Percentiles rank a stretch among this genome's conserved stretches.
Evolutionary conservation across 2,329 filamentous ascomycete genomes (phyloP).

Genomic region (Ascochyta lentis): DNA sequence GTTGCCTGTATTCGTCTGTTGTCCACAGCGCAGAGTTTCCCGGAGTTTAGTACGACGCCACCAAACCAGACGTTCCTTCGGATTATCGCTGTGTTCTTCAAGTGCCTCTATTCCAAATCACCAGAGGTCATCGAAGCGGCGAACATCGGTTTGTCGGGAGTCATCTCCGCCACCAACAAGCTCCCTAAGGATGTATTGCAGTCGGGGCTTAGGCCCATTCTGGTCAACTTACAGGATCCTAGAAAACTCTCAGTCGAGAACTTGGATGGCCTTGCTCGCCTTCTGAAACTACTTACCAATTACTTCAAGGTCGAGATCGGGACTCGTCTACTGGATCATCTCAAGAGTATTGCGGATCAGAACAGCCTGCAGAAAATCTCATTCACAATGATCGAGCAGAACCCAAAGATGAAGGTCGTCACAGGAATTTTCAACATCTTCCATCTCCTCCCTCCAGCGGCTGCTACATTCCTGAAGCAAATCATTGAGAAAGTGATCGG

Average conservation of each 20-base stretch:
- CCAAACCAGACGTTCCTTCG: constrained; percentile 66
- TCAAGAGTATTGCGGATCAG: constrained; percentile 87
- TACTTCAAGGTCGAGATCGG: constrained; percentile 99
- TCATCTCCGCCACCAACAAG: constrained; percentile 87
- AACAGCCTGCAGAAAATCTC: constrained; percentile 84
- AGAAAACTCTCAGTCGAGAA: constrained; percentile 88
- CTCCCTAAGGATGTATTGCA: constrained; percentile 95
- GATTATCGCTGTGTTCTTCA: constrained; percentile 97
- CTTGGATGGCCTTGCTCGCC: constrained; percentile 85
- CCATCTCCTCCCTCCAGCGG: constrained; percentile 88
- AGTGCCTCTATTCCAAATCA: constrained; percentile 92
- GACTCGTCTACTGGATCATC: constrained; percentile 87
- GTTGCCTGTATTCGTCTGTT: constrained; percentile 93
- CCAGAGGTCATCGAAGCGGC: constrained; percentile 92
- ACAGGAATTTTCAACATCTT: constrained; percentile 96
- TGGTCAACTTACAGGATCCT: constrained; percentile 94
- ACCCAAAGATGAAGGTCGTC: constrained; percentile 90
- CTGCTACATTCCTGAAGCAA: constrained; percentile 87
- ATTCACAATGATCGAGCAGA: constrained; percentile 93
- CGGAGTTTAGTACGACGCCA: constrained; percentile 82
- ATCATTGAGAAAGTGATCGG: constrained; percentile 90
- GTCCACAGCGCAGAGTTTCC: constrained; percentile 90
- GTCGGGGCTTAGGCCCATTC: constrained; percentile 89
- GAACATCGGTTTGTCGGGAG: constrained; percentile 85
- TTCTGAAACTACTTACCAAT: constrained; percentile 90